phyloP scores from a whole-genome alignment of 2,329 filamentous ascomycete species.

The Stagonosporopsis cucurbitacearum region DNA sequence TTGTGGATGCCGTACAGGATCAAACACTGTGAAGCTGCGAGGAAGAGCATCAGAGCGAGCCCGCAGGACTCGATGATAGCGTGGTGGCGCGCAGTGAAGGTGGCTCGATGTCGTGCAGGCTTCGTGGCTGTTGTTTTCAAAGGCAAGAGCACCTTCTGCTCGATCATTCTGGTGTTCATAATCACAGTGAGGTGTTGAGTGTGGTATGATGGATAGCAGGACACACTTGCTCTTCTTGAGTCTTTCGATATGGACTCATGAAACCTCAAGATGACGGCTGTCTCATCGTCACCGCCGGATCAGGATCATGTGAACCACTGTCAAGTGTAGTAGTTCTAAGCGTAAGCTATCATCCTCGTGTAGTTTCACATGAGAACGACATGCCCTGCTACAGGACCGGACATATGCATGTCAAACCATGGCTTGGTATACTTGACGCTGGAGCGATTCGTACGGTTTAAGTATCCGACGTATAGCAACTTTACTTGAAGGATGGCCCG shows the following conservation, averaged over 20 bases:
- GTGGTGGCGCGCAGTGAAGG: not conserved
- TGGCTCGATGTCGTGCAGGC: not conserved
- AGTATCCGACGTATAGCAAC: not conserved
- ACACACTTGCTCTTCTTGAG: not conserved
- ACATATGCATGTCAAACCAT: not conserved
- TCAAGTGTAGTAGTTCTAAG: not conserved
- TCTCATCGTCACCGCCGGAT: constrained; percentile 7
- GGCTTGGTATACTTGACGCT: too few relatives aligned
- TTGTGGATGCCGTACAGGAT: constrained; percentile 24
- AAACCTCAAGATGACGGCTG: not conserved
- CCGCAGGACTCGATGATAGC: constrained; percentile 5
- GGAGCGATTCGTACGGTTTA: not conserved
- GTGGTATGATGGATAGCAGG: not conserved
- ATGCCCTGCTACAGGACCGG: not conserved
- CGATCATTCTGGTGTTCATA: constrained; percentile 1
- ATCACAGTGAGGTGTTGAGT: not conserved
- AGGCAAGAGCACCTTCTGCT: constrained; percentile 16
- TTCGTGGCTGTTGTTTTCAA: not conserved
- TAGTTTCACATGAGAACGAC: not conserved
- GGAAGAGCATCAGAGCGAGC: constrained; percentile 13
- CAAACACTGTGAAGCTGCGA: constrained; percentile 24
- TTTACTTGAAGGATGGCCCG: not conserved
- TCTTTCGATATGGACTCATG: not conserved
- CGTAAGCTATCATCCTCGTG: not conserved
- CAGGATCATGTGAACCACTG: not conserved